Conservation (phyloP, 2,329 filamentous ascomycete genomes). For the Hirsutella rhossiliensis region DNA sequence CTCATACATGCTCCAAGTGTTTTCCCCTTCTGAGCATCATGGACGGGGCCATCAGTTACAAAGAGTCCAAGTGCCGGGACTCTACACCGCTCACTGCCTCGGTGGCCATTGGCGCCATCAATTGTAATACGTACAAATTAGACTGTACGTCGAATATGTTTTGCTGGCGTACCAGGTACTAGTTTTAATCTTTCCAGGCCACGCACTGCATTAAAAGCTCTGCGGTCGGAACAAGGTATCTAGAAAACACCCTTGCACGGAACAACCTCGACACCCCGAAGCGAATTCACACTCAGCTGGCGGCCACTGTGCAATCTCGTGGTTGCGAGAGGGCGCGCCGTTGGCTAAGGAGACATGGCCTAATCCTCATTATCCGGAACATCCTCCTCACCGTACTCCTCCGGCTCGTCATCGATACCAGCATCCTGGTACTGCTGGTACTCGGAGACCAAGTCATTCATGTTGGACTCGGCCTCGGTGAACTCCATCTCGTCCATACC, state of each 20-base stretch:
- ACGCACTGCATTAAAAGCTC: not conserved
- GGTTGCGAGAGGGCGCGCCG: constrained; percentile 2
- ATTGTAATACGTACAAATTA: too few relatives aligned
- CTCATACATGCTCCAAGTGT: too few relatives aligned
- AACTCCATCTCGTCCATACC: constrained; percentile 99
- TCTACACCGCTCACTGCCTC: too few relatives aligned
- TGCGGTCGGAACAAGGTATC: constrained; percentile 2
- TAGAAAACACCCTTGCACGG: constrained; percentile 6
- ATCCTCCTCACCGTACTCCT: constrained; percentile 84
- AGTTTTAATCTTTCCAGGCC: not conserved
- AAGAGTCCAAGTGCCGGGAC: too few relatives aligned
- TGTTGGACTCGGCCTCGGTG: constrained; percentile 99
- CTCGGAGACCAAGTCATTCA: constrained; percentile 99
- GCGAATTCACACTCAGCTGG: constrained; percentile 16
- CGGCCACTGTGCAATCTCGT: not conserved
- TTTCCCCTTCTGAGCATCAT: too few relatives aligned
- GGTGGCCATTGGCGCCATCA: too few relatives aligned
- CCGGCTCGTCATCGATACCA: constrained; percentile 91
- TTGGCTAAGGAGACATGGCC: not conserved
- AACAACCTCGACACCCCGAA: constrained; percentile 14
- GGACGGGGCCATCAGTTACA: too few relatives aligned
- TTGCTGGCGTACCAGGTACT: not conserved
- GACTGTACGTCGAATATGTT: not conserved
- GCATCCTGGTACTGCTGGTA: constrained; percentile 99
- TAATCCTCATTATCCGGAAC: constrained; percentile 59